Evolutionary conservation across 1,139 yeast species (phyloP).

Genomic region (Martiniozyma asiatica): DNA sequence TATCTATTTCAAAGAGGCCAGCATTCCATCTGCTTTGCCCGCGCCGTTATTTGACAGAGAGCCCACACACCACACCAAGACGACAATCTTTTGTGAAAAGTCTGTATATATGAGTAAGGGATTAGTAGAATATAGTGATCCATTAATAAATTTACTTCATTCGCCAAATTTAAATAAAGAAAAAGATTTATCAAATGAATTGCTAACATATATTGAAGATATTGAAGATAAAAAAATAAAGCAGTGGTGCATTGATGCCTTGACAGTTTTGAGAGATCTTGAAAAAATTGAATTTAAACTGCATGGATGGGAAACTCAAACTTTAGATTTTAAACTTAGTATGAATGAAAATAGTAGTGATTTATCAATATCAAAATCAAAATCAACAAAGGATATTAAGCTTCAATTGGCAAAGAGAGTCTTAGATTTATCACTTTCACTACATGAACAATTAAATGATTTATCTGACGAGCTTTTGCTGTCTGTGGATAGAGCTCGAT

Average conservation of each 20-base stretch:
- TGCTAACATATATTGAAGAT: conserved; percentile 31
- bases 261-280: conserved; percentile 35
- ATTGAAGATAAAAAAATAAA: conserved; percentile 38
- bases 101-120: no score
- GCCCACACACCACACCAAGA: no score
- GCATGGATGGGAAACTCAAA: conserved; percentile 45
- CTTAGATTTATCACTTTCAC: conserved; percentile 34
- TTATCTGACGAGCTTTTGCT: conserved; percentile 36
- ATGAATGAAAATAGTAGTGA: conserved; percentile 19
- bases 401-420: conserved; percentile 38
- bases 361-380: neutral
- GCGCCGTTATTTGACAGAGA: no score
- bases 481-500: conserved; percentile 31
- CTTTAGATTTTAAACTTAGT: conserved; percentile 39
- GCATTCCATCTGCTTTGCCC: no score
- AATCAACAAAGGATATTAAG: conserved; percentile 26
- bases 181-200: conserved; percentile 29
- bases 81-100: no score
- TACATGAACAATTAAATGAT: conserved; percentile 30
- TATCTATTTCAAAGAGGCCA: no score
- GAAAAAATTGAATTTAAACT: conserved; percentile 37
- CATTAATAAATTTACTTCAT: conserved; percentile 33
- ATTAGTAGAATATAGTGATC: conserved; percentile 40
- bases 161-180: conserved; percentile 40
- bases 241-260: conserved; percentile 37